Evolutionary conservation across 1,284 basidiomycete species (phyloP).

Genomic region (Apiotrichum brassicae): DNA sequence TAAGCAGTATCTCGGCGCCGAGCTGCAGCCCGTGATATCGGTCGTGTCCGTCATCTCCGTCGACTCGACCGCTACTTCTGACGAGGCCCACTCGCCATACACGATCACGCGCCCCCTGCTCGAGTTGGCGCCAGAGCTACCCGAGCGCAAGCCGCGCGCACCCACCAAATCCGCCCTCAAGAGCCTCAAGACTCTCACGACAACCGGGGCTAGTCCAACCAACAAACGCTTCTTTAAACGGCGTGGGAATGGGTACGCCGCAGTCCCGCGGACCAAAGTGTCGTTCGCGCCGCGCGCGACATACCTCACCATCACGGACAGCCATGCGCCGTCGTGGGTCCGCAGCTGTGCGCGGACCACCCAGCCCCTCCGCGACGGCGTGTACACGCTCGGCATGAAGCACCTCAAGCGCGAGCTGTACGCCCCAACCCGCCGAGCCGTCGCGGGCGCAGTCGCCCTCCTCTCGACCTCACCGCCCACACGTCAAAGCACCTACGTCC

Average conservation of each 20-base stretch:
- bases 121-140: too few relatives aligned
- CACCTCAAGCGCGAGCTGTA: not conserved
- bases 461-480: too few relatives aligned
- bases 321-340: not conserved
- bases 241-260: too few relatives aligned
- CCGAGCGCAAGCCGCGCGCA: too few relatives aligned
- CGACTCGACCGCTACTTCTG: not conserved
- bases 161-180: too few relatives aligned
- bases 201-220: too few relatives aligned
- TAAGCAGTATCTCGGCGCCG: too few relatives aligned
- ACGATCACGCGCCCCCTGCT: not conserved
- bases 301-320: not conserved
- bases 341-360: not conserved
- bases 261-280: not conserved
- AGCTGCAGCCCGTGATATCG: too few relatives aligned
- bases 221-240: too few relatives aligned
- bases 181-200: too few relatives aligned
- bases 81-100: not conserved
- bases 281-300: not conserved
- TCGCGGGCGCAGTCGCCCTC: not conserved
- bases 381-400: conserved; percentile 1
- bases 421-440: not conserved
- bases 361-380: not conserved
- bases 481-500: too few relatives aligned
- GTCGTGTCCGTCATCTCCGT: not conserved